phyloP scores from a whole-genome alignment of 495 filamentous ascomycete species.

The Penicillium fimorum region DNA sequence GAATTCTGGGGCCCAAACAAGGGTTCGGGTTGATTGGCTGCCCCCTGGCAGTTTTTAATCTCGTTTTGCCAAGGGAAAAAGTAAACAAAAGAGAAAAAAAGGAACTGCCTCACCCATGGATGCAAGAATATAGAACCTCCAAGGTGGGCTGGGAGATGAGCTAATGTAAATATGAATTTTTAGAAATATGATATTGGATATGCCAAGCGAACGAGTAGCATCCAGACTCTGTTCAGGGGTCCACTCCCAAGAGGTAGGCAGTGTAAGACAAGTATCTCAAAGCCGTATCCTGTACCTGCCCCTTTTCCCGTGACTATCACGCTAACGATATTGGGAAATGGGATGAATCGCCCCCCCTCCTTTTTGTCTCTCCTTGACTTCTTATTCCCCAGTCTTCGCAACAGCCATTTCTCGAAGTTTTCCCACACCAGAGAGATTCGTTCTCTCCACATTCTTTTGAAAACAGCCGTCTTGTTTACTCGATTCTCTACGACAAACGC shows the following conservation, averaged over 20 bases:
- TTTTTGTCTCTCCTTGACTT: conserved; percentile 23
- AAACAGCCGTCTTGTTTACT: conserved; percentile 31
- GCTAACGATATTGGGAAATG: conserved; percentile 18
- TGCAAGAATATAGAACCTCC: no score
- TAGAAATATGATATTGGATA: neutral
- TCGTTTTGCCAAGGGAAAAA: conserved; percentile 11
- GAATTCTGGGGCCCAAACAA: conserved; percentile 9
- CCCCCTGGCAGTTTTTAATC: conserved; percentile 17
- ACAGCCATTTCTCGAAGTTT: conserved; percentile 26
- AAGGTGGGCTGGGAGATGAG: no score
- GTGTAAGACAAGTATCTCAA: conserved; percentile 4
- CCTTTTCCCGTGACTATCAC: conserved; percentile 15
- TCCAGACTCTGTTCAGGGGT: conserved; percentile 3
- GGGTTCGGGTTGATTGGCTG: conserved; percentile 9
- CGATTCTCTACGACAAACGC: conserved; percentile 37
- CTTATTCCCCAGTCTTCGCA: conserved; percentile 24
- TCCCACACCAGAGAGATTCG: conserved; percentile 46
- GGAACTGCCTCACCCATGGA: no score
- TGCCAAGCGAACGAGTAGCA: conserved; percentile 1
- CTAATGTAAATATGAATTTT: neutral
- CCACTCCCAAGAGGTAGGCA: conserved; percentile 9
- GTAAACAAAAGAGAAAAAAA: conserved; percentile 6
- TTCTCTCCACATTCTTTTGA: conserved; percentile 50
- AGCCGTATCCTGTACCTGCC: neutral
- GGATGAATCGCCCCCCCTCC: conserved; percentile 15